These are phyloP conservation scores for Hyaloperonospora brassicae DNA, from an alignment of 352 stramenopile species.

Conservation along the genomic window DNA sequence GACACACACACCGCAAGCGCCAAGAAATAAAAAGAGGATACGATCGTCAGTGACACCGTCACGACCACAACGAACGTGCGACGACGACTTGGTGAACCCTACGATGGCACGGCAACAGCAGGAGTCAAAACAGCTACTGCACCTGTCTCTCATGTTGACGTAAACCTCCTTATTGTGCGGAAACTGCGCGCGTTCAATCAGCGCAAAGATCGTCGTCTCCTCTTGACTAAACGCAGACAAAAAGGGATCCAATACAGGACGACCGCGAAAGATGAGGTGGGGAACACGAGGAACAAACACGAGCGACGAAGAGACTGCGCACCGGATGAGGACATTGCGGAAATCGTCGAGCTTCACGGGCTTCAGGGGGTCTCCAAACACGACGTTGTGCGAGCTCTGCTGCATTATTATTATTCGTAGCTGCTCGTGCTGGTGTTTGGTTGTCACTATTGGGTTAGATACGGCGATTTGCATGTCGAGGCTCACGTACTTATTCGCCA, in stretches of 20 bases:
- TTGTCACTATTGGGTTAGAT: no score
- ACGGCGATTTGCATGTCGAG: no score
- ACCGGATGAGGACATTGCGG: slow-evolving; percentile 84
- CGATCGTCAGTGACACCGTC: no score
- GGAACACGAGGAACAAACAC: not conserved
- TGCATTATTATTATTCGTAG: no score
- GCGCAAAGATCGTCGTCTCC: slow-evolving; percentile 99
- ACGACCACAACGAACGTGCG: not conserved
- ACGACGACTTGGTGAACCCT: no score
- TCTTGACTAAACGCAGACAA: slow-evolving; percentile 64
- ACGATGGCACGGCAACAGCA: not conserved
- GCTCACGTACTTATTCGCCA: no score
- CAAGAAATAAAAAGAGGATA: not conserved
- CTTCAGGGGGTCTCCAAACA: slow-evolving; percentile 59
- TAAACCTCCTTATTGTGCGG: slow-evolving; percentile 93
- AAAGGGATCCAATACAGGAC: not conserved
- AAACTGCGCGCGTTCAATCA: slow-evolving; percentile 98
- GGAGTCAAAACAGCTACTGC: slow-evolving; percentile 1
- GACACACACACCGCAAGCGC: not conserved
- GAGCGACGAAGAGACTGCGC: not conserved
- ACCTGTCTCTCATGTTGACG: slow-evolving; percentile 78
- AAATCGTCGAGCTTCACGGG: slow-evolving; percentile 82
- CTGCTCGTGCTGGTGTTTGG: no score
- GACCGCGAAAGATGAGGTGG: not conserved
- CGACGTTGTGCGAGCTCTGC: slow-evolving; percentile 13